Evolutionary conservation across 1,284 basidiomycete genomes (phyloP), one percentile per base, ranked within the genome.

Genomic region (Neotropicomus parvogracilis): DNA sequence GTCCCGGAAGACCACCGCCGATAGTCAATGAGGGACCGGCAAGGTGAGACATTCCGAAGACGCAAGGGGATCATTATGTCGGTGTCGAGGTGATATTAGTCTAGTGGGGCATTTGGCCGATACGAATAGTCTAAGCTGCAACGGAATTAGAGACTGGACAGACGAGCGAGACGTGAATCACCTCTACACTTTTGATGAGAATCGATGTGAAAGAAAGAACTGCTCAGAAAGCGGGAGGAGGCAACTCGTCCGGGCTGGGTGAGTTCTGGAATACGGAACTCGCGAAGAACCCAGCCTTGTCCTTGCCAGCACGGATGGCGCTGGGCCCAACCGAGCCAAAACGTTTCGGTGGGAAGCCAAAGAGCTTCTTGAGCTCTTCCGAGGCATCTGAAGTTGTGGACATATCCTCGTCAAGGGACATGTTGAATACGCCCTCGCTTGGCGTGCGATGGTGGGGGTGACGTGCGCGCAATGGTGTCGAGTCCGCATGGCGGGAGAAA

Each of bases 261-360:
- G 85, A 86, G 70, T 86, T 88, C 74, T 88, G 85, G 78, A 87
- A 88, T 59, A 75, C 73, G 32, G 85, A 87, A 59, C 83, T 86
- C 55, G 85, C 85, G 62, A 83, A 88, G 62, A 79, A 85, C 8
- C 75, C 77, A 29, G 67, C 66, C 60, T 62, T 49, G 57, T 65
- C 53, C 59, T 67, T 60, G 50, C 49, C 53, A 52, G 49, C 58
- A 53, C 53, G 58, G 56, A 53, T 47, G 41, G 45, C 40, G 44
- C 57, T 63, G 46, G 46, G 48, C 41, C 67, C 57, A 45, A 60
- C 54, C 19, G 67, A 63, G 54, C 57, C 53, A 49, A 63, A 70
- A 26, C 57, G 63, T 57, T 60, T 64, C 45, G 59, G 57, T 48
- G 61, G 59, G 29, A 68, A 53, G 37, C 62, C 64, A 45, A 64